phyloP scores from a whole-genome alignment of 345 rosid species.

The Pistacia atlantica region DNA sequence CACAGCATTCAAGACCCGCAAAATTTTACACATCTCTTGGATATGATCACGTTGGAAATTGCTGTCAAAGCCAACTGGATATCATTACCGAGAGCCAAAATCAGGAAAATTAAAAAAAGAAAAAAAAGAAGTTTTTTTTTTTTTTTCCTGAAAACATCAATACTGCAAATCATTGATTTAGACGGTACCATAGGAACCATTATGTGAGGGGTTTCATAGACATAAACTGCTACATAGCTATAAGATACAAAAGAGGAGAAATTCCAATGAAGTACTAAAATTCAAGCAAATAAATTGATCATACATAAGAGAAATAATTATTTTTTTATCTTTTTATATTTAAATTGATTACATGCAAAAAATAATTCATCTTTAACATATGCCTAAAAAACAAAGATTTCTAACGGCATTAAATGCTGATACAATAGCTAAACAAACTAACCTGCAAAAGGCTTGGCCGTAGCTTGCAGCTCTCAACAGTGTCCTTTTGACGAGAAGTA shows the following conservation, averaged over 20 bases:
- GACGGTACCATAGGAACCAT: background rate
- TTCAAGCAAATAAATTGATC: background rate
- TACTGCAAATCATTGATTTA: conserved; percentile 2
- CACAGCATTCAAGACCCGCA: conserved; percentile 88
- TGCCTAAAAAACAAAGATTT: conserved; percentile 4
- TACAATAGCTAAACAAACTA: conserved; percentile 23
- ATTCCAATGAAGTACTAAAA: background rate
- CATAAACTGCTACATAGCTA: background rate
- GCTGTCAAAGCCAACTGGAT: conserved; percentile 75
- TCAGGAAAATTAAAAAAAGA: conserved; percentile 30
- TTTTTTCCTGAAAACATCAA: conserved; percentile 12
- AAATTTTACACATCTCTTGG: conserved; percentile 88
- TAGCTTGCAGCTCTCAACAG: conserved; percentile 97
- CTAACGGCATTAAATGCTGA: conserved; percentile 6
- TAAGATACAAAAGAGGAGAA: background rate
- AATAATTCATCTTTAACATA: conserved; percentile 4
- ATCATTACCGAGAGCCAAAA: conserved; percentile 52
- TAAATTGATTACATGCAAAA: background rate
- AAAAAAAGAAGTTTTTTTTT: too few relatives aligned
- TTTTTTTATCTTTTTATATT: too few relatives aligned
- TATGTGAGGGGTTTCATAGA: background rate
- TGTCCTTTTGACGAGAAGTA: conserved; percentile 71
- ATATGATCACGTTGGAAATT: conserved; percentile 88
- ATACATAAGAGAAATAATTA: background rate
- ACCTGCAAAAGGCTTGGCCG: conserved; percentile 99